A percentile compares a stretch with the other conserved stretches of the same genome.
Evolutionary conservation across 1,284 basidiomycete species (phyloP).

Genomic region (Fistulina hepatica): DNA sequence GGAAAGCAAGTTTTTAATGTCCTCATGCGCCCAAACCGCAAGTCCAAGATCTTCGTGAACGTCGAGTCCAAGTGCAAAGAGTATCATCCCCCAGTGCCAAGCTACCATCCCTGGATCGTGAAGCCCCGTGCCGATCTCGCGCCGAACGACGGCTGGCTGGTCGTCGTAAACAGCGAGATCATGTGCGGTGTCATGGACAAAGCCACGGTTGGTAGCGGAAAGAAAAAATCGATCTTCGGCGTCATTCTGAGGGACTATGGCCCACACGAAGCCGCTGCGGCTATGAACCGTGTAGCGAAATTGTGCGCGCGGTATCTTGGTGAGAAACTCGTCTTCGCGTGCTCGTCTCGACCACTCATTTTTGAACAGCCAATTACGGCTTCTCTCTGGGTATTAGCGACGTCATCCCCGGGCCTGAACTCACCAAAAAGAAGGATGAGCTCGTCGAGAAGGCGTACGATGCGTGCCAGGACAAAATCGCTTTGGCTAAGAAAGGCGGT

Average conservation of each 20-base stretch:
- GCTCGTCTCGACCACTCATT: slow-evolving; percentile 1
- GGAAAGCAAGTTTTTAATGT: slow-evolving; percentile 98
- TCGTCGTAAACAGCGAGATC: slow-evolving; percentile 96
- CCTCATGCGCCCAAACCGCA: slow-evolving; percentile 89
- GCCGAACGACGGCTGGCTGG: slow-evolving; percentile 97
- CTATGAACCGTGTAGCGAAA: slow-evolving; percentile 96
- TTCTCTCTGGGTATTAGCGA: slow-evolving; percentile 99
- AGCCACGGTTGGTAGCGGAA: slow-evolving; percentile 94
- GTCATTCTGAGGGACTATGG: slow-evolving; percentile 98
- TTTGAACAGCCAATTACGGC: slow-evolving; percentile 75
- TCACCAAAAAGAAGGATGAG: slow-evolving; percentile 74
- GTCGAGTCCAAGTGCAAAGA: slow-evolving; percentile 86
- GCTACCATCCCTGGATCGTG: too few species aligned
- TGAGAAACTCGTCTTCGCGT: too few species aligned
- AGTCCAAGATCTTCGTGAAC: slow-evolving; percentile 81
- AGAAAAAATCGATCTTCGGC: slow-evolving; percentile 99
- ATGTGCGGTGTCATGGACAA: slow-evolving; percentile 99
- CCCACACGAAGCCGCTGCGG: slow-evolving; percentile 84
- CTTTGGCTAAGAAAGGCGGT: slow-evolving; percentile 83
- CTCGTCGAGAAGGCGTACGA: slow-evolving; percentile 87
- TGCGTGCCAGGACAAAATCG: slow-evolving; percentile 81
- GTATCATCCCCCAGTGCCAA: slow-evolving; percentile 44
- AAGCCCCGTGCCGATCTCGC: slow-evolving; percentile 74
- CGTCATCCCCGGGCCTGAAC: slow-evolving; percentile 86
- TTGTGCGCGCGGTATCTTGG: slow-evolving; percentile 91